Percentiles rank a stretch among this genome's conserved stretches.
Evolutionary conservation across 164 flowering plant genomes (phyloP).

Genomic region (Magnolia sinica): DNA sequence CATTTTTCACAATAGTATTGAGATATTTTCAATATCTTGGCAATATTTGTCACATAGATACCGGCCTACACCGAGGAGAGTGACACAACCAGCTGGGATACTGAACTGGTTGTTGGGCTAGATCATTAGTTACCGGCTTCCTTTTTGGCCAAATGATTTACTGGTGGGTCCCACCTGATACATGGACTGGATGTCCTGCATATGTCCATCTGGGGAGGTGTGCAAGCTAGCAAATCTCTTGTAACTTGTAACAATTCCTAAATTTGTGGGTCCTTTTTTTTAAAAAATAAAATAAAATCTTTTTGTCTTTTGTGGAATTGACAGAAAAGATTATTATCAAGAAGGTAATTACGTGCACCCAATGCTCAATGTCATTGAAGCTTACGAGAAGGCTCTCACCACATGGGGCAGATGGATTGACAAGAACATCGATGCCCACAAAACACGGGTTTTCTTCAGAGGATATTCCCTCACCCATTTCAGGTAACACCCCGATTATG

Average conservation of each 20-base stretch:
- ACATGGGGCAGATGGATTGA: slow-evolving; percentile 90
- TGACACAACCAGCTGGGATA: too few species aligned
- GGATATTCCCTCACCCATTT: slow-evolving; percentile 83
- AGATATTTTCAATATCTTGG: too few species aligned
- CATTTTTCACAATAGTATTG: too few species aligned
- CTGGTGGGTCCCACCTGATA: background rate
- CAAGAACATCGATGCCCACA: slow-evolving; percentile 43
- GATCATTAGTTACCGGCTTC: too few species aligned
- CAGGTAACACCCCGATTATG: slow-evolving; percentile 38
- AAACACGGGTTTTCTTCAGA: slow-evolving; percentile 69
- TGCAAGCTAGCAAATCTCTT: background rate
- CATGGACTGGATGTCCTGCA: background rate
- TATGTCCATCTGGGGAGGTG: background rate
- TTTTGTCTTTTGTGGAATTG: slow-evolving; percentile 1
- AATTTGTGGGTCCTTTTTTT: background rate
- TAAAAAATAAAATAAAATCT: too few species aligned
- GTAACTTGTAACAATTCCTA: background rate
- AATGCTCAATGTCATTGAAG: slow-evolving; percentile 56
- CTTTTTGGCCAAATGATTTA: background rate
- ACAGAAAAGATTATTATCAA: slow-evolving; percentile 80
- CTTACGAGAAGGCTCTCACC: slow-evolving; percentile 62
- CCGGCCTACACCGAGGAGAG: too few species aligned
- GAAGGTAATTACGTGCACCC: slow-evolving; percentile 75
- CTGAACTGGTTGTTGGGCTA: too few species aligned
- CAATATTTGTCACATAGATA: too few species aligned